phyloP scores from a whole-genome alignment of 805 yeast species.

The Schwanniomyces sp. region DNA sequence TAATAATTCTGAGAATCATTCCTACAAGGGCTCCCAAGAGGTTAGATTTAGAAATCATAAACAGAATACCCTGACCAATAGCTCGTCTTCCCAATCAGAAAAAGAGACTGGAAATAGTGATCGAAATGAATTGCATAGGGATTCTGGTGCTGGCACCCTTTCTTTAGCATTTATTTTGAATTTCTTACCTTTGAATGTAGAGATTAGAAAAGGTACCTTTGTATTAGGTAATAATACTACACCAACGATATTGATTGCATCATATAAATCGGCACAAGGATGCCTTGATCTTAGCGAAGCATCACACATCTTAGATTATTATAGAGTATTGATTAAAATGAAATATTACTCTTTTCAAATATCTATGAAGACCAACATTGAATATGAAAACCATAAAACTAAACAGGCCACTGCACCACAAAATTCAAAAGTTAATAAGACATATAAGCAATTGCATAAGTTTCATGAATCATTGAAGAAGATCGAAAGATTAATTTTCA shows the following conservation, averaged over 20 bases:
- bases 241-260: conserved; percentile 65
- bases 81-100: background rate
- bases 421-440: conserved; percentile 5
- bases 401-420: background rate
- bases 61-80: background rate
- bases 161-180: conserved; percentile 20
- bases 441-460: conserved; percentile 22
- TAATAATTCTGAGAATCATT: background rate
- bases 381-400: conserved; percentile 39
- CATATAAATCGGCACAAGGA: conserved; percentile 57
- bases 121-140: background rate
- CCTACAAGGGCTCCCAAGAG: background rate
- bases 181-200: conserved; percentile 62
- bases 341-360: conserved; percentile 54
- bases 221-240: conserved; percentile 81
- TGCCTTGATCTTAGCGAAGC: conserved; percentile 54
- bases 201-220: conserved; percentile 64
- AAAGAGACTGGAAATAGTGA: background rate
- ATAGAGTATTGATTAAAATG: conserved; percentile 45
- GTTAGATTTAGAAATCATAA: background rate
- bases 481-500: conserved; percentile 5
- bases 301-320: conserved; percentile 53
- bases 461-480: conserved; percentile 16
- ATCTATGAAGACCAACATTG: conserved; percentile 68
- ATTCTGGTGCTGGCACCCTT: background rate